phyloP scores from a whole-genome alignment of 352 stramenopile species.

The Pythium pyrilobum region DNA sequence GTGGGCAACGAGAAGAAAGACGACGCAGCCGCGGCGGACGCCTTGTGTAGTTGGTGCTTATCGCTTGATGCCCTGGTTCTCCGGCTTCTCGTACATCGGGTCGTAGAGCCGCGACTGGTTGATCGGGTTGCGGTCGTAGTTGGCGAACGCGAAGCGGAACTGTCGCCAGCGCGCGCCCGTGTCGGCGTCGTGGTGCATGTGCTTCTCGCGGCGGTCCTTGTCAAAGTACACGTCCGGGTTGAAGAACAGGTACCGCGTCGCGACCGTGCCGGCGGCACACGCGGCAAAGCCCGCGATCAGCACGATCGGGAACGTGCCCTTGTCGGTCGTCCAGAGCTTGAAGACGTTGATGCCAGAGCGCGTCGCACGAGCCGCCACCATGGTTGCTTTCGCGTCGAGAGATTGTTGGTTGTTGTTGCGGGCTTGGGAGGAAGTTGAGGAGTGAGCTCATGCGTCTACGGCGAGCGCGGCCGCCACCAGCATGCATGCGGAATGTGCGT shows the following conservation, averaged over 20 bases:
- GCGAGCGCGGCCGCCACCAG: too few relatives aligned
- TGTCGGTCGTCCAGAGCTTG: constrained; percentile 63
- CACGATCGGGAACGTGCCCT: constrained; percentile 54
- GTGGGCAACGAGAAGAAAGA: too few relatives aligned
- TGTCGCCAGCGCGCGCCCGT: constrained; percentile 42
- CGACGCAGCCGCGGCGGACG: too few relatives aligned
- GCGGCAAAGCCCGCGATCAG: constrained; percentile 34
- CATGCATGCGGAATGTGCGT: too few relatives aligned
- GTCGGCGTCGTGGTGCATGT: constrained; percentile 44
- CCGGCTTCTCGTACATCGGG: constrained; percentile 41
- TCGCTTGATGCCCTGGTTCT: constrained; percentile 54
- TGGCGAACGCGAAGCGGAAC: constrained; percentile 63
- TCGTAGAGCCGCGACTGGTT: constrained; percentile 72
- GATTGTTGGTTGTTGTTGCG: constrained; percentile 1
- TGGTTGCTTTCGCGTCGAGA: constrained; percentile 1
- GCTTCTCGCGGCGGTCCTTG: constrained; percentile 45
- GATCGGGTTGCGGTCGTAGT: constrained; percentile 60
- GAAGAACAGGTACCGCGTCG: constrained; percentile 38
- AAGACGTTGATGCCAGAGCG: constrained; percentile 31
- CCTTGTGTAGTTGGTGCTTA: too few relatives aligned
- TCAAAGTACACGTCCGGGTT: constrained; percentile 67
- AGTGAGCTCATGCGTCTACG: neutral
- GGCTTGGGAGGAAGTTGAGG: constrained; percentile 12
- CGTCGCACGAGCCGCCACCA: constrained; percentile 20
- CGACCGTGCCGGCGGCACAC: constrained; percentile 25